Evolutionary conservation across 176 grass and related monocot species (phyloP), one percentile per base, ranked within the genome.

Genomic region (Avena insularis): DNA sequence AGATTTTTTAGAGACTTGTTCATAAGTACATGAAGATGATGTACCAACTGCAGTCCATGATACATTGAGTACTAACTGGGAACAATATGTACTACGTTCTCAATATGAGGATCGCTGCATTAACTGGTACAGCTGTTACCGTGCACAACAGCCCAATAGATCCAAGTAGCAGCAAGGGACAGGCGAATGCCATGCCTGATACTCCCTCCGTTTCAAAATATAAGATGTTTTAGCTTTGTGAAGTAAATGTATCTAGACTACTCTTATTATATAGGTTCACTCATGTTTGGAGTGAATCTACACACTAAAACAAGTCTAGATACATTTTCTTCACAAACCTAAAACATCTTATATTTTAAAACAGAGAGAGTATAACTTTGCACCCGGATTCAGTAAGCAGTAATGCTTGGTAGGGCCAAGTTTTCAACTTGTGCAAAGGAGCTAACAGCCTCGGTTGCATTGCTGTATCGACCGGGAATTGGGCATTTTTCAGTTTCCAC

Each of bases 121-220:
- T 84, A 12, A 27, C 48, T 43, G 53, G 27, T 7, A 78, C 20
- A 35, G 13, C 25, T 21, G 19, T 25, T 69, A 56, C 68, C n/a
- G 20, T 68, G 21, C 35, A 77, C 11, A 74, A 63, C 55, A 80
- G 12, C 77, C 12, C 49, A 62, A 62, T 74, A 60, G 43, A 43
- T 20, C 40, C 50, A 57, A 43, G 9, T 12, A 62, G 59, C 12
- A 27, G 46, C 53, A 36, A 21, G 65, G 76, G 2, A 25, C 21
- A 62, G 53, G 21, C 21, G 64, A 71, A 12, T 69, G 64, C 14
- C 38, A 76, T 80, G 16, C 51, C 70, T 55, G 9, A 31, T 82
- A 25, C 25, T 25, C 25, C 25, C 25, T 25, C 25, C 25, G 25
- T 25, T 25, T 25, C 25, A 25, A 25, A 25, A 25, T 25, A 25